Base-by-base conservation (phyloP, 176 grass and related monocot species). In the Cocos nucifera region DNA sequence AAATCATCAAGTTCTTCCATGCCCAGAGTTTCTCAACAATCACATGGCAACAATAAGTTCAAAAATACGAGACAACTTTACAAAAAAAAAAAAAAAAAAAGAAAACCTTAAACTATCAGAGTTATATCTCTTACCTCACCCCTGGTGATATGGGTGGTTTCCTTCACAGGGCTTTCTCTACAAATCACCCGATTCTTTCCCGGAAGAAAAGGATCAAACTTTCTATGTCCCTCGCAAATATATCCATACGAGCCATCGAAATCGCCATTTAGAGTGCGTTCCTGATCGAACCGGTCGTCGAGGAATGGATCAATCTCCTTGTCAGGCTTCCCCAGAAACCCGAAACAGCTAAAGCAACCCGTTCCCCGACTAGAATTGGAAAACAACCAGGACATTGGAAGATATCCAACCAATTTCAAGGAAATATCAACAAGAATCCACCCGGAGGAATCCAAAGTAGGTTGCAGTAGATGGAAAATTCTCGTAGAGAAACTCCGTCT, bases 161-260 rank as follows among this genome's bases (percentile, higher is more conserved):
- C 52, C 65, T 68, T 68, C 51, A 56, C 53, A 21, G 65, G 17
- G 2, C 20, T 68, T 20, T 56, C 52, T 28, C 65, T 68, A 27
- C 65, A 68, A 21, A 68, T 68, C 26, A 27, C 4, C 17, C 65
- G 53, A 56, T 56, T 29, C 51, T 55, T 54, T 15, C 18, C 53
- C 18, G 65, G 53, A 27, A 17, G 15, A 10, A 22, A 56, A 35
- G 27, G 17, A 8, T 24, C 26, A 15, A 21, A 15, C 16, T 44
- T 67, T 56, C 65, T 44, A 44, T 44, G 1, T 44, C 35, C 35
- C 35, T 44, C 22, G 16, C 22, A 15, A 8, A 17, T 16, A 19
- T 19, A 26, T 7, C 7, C 61, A 16, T 8, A 17, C 3, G 17
- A 22, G 8, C 12, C 9, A 56, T 35, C 26, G 52, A 68, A 28